These are phyloP conservation scores for Jatropha podagrica DNA, from an alignment of 441 rosid genomes.

Conservation along the genomic window DNA sequence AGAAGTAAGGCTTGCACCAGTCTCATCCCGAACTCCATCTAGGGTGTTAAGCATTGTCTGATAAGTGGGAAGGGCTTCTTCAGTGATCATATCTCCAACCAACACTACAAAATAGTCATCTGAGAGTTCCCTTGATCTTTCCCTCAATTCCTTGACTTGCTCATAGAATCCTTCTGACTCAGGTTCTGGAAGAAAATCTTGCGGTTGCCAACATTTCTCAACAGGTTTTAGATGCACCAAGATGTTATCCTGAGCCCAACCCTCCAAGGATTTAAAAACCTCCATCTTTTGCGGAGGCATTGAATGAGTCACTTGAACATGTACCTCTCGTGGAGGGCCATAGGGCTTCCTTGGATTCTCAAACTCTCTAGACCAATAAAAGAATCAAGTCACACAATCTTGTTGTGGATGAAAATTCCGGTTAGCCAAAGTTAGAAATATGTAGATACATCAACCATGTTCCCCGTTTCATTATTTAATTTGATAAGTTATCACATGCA, in stretches of 20 bases:
- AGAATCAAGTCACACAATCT: constrained; percentile 5
- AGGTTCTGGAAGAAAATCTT: constrained; percentile 80
- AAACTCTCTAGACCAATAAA: constrained; percentile 48
- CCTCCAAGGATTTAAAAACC: constrained; percentile 79
- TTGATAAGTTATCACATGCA: not conserved
- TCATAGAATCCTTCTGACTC: constrained; percentile 76
- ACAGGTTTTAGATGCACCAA: constrained; percentile 70
- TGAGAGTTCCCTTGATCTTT: constrained; percentile 68
- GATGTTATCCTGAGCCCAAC: constrained; percentile 74
- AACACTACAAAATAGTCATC: constrained; percentile 87
- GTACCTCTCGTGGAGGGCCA: constrained; percentile 59
- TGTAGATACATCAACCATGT: not conserved
- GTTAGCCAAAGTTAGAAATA: not conserved
- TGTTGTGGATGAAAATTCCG: not conserved
- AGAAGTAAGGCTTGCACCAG: constrained; percentile 78
- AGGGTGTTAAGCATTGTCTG: constrained; percentile 82
- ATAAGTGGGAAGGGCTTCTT: constrained; percentile 94
- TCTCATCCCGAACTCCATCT: constrained; percentile 89
- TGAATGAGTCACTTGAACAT: constrained; percentile 67
- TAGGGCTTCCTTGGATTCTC: constrained; percentile 59
- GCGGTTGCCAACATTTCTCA: constrained; percentile 93
- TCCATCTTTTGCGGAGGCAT: constrained; percentile 83
- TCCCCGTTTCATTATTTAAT: not conserved
- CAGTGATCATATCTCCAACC: constrained; percentile 94
- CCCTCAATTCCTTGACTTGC: constrained; percentile 73